These are phyloP conservation scores for Mycena citricolor DNA, from an alignment of 1,284 basidiomycete species.

Conservation along the genomic window DNA sequence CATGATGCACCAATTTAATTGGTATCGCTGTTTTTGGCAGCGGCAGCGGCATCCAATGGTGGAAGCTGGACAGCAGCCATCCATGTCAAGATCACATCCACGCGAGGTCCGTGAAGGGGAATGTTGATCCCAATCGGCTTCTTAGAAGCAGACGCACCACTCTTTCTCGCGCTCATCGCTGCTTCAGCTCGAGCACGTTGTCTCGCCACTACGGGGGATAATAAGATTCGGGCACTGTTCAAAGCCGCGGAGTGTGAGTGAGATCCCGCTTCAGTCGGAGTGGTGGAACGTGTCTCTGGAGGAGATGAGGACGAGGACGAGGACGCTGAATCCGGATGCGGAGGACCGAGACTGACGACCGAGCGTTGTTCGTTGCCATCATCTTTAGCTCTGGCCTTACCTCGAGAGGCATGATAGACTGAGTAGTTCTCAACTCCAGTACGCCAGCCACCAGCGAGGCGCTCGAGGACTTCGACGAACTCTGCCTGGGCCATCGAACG, in stretches of 20 bases:
- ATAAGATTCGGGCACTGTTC: constrained; percentile 64
- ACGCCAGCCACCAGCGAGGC: constrained; percentile 70
- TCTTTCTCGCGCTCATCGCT: constrained; percentile 31
- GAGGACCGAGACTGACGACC: constrained; percentile 30
- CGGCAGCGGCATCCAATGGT: constrained; percentile 47
- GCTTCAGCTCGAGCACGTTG: constrained; percentile 37
- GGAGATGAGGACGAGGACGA: constrained; percentile 27
- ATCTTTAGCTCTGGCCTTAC: no score
- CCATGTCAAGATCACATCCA: constrained; percentile 81
- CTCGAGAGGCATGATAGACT: constrained; percentile 27
- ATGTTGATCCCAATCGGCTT: constrained; percentile 71
- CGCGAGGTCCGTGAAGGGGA: constrained; percentile 77
- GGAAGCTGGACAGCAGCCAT: constrained; percentile 72
- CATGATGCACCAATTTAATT: no score
- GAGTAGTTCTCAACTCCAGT: constrained; percentile 59
- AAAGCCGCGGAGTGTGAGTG: constrained; percentile 45
- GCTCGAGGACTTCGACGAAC: constrained; percentile 76
- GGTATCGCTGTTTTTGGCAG: no score
- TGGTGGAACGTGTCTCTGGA: constrained; percentile 21
- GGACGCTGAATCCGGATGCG: constrained; percentile 20
- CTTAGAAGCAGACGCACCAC: constrained; percentile 46
- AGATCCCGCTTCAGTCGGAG: constrained; percentile 23
- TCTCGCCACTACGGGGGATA: constrained; percentile 62
- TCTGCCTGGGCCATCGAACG: constrained; percentile 84
- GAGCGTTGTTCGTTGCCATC: constrained; percentile 20